Conservation (phyloP, 768 basidiomycete genomes). For the Tremella mesenterica region DNA sequence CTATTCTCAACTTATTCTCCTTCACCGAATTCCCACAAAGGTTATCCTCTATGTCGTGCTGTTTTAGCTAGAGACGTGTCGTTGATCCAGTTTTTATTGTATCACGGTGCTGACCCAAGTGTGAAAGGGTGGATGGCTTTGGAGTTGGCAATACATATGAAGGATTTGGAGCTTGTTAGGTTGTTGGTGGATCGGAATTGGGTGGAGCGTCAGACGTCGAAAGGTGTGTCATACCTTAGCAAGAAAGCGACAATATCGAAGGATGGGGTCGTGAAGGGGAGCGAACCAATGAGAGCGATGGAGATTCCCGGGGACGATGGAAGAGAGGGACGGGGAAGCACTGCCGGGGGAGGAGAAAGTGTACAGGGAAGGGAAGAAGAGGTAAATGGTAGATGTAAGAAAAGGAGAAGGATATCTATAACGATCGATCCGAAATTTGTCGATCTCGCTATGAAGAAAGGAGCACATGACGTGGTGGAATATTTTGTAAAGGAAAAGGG, state of each 20-base stretch:
- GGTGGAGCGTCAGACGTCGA: no score
- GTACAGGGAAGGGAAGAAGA: background rate
- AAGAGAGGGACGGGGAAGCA: background rate
- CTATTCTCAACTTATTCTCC: slow-evolving; percentile 46
- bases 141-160: slow-evolving; percentile 63
- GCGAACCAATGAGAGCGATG: no score
- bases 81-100: slow-evolving; percentile 63
- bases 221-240: no score
- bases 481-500: slow-evolving; percentile 43
- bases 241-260: background rate
- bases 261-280: background rate
- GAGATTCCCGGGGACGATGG: background rate
- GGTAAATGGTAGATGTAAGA: slow-evolving; percentile 6
- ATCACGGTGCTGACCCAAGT: slow-evolving; percentile 61
- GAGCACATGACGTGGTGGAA: slow-evolving; percentile 33
- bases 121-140: slow-evolving; percentile 60
- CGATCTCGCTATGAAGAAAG: slow-evolving; percentile 29
- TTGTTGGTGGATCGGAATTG: slow-evolving; percentile 63
- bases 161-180: slow-evolving; percentile 60
- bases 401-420: slow-evolving; percentile 12
- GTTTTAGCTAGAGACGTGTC: slow-evolving; percentile 59
- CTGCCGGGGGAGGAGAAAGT: no score
- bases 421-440: slow-evolving; percentile 21
- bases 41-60: slow-evolving; percentile 74
- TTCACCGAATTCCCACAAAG: slow-evolving; percentile 60